Conservation (phyloP, 2,329 filamentous ascomycete genomes). For the Aspergillus sp. region DNA sequence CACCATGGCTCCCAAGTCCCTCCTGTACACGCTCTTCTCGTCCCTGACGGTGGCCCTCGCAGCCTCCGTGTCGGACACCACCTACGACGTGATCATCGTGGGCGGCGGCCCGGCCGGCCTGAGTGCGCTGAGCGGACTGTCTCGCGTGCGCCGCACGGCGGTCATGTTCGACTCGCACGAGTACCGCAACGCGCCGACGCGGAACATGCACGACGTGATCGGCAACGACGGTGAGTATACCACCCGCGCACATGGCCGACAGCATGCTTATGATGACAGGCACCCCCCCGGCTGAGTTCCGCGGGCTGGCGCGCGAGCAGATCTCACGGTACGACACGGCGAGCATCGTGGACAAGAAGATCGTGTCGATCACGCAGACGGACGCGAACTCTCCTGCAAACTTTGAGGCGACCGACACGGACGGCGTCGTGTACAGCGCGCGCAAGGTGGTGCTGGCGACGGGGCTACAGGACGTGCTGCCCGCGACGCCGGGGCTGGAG, state of each 20-base stretch:
- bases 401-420: constrained; percentile 46
- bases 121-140: constrained; percentile 56
- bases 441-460: constrained; percentile 59
- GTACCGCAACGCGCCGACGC: constrained; percentile 58
- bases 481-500: constrained; percentile 53
- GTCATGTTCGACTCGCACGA: constrained; percentile 59
- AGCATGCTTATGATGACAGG: constrained; percentile 35
- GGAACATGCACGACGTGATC: constrained; percentile 62
- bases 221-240: constrained; percentile 56
- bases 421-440: constrained; percentile 42
- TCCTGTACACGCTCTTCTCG: constrained; percentile 25
- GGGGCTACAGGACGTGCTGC: constrained; percentile 56
- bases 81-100: constrained; percentile 58
- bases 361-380: constrained; percentile 36
- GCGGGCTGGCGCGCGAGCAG: constrained; percentile 53
- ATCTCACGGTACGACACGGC: constrained; percentile 53
- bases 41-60: constrained; percentile 20
- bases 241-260: background rate
- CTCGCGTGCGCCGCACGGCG: constrained; percentile 55
- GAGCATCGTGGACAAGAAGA: constrained; percentile 53
- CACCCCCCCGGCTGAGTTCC: constrained; percentile 55
- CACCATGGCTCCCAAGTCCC: constrained; percentile 18
- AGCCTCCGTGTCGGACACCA: constrained; percentile 25
- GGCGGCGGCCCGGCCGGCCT: constrained; percentile 60
- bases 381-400: constrained; percentile 33